These are phyloP conservation scores for Aspergillus coremiiformis DNA, from an alignment of 495 filamentous ascomycete genomes.

Conservation along the genomic window DNA sequence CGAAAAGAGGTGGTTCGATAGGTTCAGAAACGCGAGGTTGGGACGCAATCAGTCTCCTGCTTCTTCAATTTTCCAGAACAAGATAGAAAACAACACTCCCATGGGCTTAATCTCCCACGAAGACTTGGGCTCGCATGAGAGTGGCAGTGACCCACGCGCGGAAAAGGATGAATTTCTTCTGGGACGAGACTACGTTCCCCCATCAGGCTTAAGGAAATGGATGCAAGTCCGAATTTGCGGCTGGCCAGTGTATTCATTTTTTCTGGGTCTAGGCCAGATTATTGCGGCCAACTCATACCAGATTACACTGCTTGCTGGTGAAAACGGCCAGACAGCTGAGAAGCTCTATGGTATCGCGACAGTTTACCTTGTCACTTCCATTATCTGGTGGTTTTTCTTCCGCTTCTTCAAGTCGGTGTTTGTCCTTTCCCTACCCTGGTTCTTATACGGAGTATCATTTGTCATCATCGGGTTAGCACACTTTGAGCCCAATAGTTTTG, in stretches of 20 bases:
- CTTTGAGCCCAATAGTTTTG: slow-evolving; percentile 36
- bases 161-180: slow-evolving; percentile 52
- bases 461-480: slow-evolving; percentile 60
- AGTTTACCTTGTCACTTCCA: slow-evolving; percentile 54
- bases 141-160: slow-evolving; percentile 24
- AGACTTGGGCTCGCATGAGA: slow-evolving; percentile 31
- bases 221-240: slow-evolving; percentile 45
- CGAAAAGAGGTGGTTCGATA: slow-evolving; percentile 65
- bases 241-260: slow-evolving; percentile 68
- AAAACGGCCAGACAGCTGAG: slow-evolving; percentile 52
- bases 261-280: slow-evolving; percentile 60
- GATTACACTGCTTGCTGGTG: slow-evolving; percentile 60
- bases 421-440: slow-evolving; percentile 52
- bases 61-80: slow-evolving; percentile 33
- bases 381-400: slow-evolving; percentile 61
- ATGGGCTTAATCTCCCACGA: slow-evolving; percentile 32
- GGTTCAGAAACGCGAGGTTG: slow-evolving; percentile 51
- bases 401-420: slow-evolving; percentile 55
- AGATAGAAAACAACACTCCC: slow-evolving; percentile 27
- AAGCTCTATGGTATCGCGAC: slow-evolving; percentile 61
- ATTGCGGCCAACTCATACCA: slow-evolving; percentile 68
- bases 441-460: slow-evolving; percentile 60
- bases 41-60: slow-evolving; percentile 42
- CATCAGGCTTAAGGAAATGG: slow-evolving; percentile 53
- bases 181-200: slow-evolving; percentile 56